Base-by-base conservation (phyloP, 139 green algal species). In the Volvox africanus region DNA sequence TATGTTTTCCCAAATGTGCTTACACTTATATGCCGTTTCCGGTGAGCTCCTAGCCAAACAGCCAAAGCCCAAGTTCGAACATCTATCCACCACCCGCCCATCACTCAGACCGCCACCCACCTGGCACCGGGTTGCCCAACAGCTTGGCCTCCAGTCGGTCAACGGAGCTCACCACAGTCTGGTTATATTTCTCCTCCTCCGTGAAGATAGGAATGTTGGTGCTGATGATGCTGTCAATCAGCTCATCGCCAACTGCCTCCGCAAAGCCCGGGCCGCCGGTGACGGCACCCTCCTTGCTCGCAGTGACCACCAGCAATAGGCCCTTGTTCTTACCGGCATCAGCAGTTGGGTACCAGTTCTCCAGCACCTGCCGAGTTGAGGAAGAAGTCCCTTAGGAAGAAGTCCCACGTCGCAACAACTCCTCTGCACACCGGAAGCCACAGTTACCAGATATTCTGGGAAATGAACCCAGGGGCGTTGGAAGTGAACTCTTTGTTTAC, bases 161-260 rank as follows among this genome's bases (percentile, higher is more conserved):
- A 16, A 99, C 94, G 26, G 92, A 96, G 50, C 85, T 96, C 32
- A 93, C 92, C 68, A 98, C 93, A 13, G 96, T 95, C 94, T 98
- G 96, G 93, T 99, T 99, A 96, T 97, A 99, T 93, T 98, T 98
- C 94, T 99, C 98, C 92, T 99, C 94, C 87, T 97, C 97, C 0
- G 97, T 97, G 91, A 98, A 95, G 93, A 98, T 98, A 83, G 98
- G 97, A 90, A 99, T 98, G 96, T 99, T 99, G 87, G 99, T 97
- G 61, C 89, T 87, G 17, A 97, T 94, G 32, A 99, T 94, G 61
- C 90, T 95, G 86, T 99, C 98, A 14, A 99, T 94, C n/a, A 99
- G 82, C 35, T 98, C 94, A 67, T 99, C 98, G n/a, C 98, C 98
- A 11, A 99, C 87, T 1, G 96, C 94, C 82, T 92, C 89, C 76